Percentiles rank a stretch among this genome's conserved stretches.
These are phyloP conservation scores for Umbelopsis isabellina DNA, from an alignment of 192 early-diverging fungal genomes.

Conservation along the genomic window DNA sequence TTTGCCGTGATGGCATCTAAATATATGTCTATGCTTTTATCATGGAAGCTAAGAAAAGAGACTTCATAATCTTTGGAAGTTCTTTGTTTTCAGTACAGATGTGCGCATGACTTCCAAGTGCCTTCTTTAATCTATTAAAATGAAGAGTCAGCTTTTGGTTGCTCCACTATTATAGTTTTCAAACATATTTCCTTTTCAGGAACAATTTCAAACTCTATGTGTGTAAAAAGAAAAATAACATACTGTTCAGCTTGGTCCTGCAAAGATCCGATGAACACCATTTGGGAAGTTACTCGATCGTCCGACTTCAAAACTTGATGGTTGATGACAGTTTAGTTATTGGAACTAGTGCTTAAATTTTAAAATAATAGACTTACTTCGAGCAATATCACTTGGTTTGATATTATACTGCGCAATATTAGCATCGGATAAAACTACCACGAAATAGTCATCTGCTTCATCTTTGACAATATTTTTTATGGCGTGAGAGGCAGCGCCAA, in stretches of 20 bases:
- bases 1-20: neutral
- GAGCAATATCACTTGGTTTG: constrained; percentile 65
- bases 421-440: constrained; percentile 78
- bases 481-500: constrained; percentile 65
- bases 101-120: constrained; percentile 56
- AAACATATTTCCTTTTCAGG: neutral
- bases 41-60: constrained; percentile 64
- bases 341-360: neutral
- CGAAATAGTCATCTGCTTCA: constrained; percentile 81
- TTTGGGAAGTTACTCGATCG: constrained; percentile 70
- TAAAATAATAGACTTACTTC: constrained; percentile 47
- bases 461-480: constrained; percentile 72
- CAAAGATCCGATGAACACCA: constrained; percentile 85
- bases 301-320: constrained; percentile 66
- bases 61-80: constrained; percentile 64
- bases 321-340: neutral
- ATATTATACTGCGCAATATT: constrained; percentile 82
- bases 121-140: constrained; percentile 46
- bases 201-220: no score
- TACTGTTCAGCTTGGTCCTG: constrained; percentile 70
- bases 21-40: constrained; percentile 41
- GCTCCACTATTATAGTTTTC: neutral
- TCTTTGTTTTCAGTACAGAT: constrained; percentile 66
- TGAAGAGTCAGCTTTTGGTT: neutral
- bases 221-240: constrained; percentile 17